These are phyloP conservation scores for Chaetomium strumarium DNA, from an alignment of 2,329 filamentous ascomycete genomes.

Conservation along the genomic window DNA sequence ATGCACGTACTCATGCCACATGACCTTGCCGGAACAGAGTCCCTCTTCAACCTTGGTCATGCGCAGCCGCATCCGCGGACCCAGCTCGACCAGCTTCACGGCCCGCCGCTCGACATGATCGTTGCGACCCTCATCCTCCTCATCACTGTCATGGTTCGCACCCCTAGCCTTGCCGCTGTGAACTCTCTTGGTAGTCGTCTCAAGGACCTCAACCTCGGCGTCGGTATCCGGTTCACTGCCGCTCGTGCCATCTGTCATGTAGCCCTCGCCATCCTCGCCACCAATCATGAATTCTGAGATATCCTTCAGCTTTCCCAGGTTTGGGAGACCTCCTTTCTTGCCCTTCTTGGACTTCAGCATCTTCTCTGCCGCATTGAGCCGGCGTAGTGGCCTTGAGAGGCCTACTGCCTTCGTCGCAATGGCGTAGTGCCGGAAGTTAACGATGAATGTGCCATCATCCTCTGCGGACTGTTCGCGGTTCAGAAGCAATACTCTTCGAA, in stretches of 20 bases:
- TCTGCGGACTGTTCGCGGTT: slow-evolving; percentile 62
- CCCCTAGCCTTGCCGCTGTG: slow-evolving; percentile 46
- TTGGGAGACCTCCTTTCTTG: slow-evolving; percentile 70
- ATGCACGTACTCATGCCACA: slow-evolving; percentile 95
- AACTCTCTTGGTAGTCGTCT: slow-evolving; percentile 58
- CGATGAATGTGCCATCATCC: slow-evolving; percentile 63
- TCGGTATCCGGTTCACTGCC: slow-evolving; percentile 93
- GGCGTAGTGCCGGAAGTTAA: slow-evolving; percentile 89
- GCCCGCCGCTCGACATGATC: slow-evolving; percentile 72
- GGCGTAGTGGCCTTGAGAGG: slow-evolving; percentile 74
- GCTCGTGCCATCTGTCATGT: slow-evolving; percentile 77
- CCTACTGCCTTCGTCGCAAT: slow-evolving; percentile 87
- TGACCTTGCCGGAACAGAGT: slow-evolving; percentile 77
- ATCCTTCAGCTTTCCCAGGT: slow-evolving; percentile 84
- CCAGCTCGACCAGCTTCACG: slow-evolving; percentile 87
- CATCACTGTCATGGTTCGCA: slow-evolving; percentile 35
- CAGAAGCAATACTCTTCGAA: slow-evolving; percentile 81
- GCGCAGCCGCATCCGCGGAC: slow-evolving; percentile 80
- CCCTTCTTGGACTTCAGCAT: slow-evolving; percentile 56
- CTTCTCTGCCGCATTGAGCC: slow-evolving; percentile 81
- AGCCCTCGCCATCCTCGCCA: slow-evolving; percentile 68
- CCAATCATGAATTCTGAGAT: slow-evolving; percentile 93
- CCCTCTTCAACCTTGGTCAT: slow-evolving; percentile 96
- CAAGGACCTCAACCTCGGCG: slow-evolving; percentile 83
- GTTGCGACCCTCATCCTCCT: slow-evolving; percentile 42